phyloP scores from a whole-genome alignment of 495 filamentous ascomycete species.

The Neurospora intermedia region DNA sequence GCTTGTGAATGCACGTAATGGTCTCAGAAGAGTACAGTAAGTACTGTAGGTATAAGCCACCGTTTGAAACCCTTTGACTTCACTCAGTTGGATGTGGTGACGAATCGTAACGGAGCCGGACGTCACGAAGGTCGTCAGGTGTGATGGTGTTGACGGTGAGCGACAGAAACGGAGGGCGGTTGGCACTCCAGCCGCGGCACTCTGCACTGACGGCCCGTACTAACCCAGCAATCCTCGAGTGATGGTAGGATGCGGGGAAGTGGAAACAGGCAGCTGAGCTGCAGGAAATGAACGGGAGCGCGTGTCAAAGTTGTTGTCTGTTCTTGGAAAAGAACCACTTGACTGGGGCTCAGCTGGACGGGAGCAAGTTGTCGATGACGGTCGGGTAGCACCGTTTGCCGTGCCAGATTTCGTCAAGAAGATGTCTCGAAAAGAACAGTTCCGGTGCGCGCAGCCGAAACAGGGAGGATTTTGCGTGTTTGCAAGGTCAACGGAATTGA shows the following conservation, averaged over 20 bases:
- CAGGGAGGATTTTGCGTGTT: not conserved
- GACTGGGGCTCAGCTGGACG: not conserved
- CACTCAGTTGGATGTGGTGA: no score
- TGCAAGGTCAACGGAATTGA: not conserved
- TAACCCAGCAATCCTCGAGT: not conserved
- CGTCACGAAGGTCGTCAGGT: not conserved
- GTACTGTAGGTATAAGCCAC: not conserved
- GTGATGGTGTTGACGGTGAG: not conserved
- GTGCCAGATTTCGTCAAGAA: not conserved
- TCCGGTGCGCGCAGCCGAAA: not conserved
- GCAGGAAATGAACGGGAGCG: not conserved
- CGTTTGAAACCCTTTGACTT: not conserved
- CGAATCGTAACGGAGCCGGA: not conserved
- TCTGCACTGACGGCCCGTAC: not conserved
- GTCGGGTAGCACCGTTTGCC: not conserved
- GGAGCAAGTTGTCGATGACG: not conserved
- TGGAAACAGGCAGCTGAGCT: not conserved
- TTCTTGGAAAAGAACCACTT: not conserved
- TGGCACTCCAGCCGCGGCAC: not conserved
- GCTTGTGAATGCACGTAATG: not conserved
- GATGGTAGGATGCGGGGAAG: not conserved
- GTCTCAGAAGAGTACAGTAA: not conserved
- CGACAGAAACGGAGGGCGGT: not conserved
- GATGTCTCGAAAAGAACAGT: not conserved
- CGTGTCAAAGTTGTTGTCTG: not conserved